These are phyloP conservation scores for Fusarium sp. DNA, from an alignment of 2,329 filamentous ascomycete genomes.

Conservation along the genomic window DNA sequence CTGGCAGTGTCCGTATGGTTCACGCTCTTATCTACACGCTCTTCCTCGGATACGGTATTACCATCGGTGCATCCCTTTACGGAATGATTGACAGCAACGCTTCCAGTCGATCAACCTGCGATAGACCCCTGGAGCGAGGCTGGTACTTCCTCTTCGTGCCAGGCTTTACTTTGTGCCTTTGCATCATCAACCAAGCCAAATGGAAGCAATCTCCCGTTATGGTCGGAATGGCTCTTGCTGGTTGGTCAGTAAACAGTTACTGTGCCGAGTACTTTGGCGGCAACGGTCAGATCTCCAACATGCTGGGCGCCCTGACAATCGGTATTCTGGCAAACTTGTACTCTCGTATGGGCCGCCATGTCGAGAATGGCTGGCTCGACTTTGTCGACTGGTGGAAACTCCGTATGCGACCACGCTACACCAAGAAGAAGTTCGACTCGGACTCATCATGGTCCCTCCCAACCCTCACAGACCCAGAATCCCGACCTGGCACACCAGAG, in stretches of 20 bases:
- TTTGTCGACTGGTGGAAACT: slow-evolving; percentile 62
- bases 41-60: slow-evolving; percentile 79
- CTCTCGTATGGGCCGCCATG: slow-evolving; percentile 71
- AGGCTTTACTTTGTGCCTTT: slow-evolving; percentile 78
- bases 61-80: slow-evolving; percentile 74
- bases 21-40: slow-evolving; percentile 81
- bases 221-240: slow-evolving; percentile 77
- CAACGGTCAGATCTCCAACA: slow-evolving; percentile 81
- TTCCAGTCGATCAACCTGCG: slow-evolving; percentile 57
- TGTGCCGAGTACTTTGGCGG: slow-evolving; percentile 72
- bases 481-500: slow-evolving; percentile 42
- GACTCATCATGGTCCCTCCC: slow-evolving; percentile 50
- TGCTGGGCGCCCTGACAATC: slow-evolving; percentile 79
- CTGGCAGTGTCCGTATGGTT: slow-evolving; percentile 79
- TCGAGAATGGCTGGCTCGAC: slow-evolving; percentile 67
- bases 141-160: slow-evolving; percentile 79
- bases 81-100: slow-evolving; percentile 70
- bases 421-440: slow-evolving; percentile 44
- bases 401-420: slow-evolving; percentile 54
- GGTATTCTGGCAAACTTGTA: slow-evolving; percentile 85
- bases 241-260: slow-evolving; percentile 82
- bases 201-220: slow-evolving; percentile 82
- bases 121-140: slow-evolving; percentile 56
- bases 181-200: slow-evolving; percentile 84
- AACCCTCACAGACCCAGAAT: slow-evolving; percentile 50